Evolutionary conservation across 2,329 filamentous ascomycete genomes (phyloP).

Genomic region (Arthrobotrys musiformis): DNA sequence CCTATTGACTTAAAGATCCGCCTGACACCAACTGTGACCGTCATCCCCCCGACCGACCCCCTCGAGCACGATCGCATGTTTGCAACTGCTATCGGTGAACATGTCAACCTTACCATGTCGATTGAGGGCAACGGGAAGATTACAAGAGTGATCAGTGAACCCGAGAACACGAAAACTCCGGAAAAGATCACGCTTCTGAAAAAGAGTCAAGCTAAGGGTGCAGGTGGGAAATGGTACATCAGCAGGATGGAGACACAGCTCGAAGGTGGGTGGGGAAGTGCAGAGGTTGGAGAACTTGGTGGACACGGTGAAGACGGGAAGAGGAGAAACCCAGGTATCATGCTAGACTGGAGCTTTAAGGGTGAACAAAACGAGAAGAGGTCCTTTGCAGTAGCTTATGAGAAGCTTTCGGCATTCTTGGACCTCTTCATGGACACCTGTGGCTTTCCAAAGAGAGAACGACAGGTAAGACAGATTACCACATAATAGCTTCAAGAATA

Average conservation of each 20-base stretch:
- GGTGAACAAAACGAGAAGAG: slow-evolving; percentile 57
- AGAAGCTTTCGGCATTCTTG: slow-evolving; percentile 53
- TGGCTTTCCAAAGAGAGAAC: slow-evolving; percentile 55
- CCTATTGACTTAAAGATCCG: slow-evolving; percentile 53
- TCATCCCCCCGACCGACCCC: slow-evolving; percentile 50
- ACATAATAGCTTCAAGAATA: not conserved
- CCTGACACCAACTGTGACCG: slow-evolving; percentile 49
- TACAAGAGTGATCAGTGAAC: slow-evolving; percentile 50
- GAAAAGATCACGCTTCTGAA: slow-evolving; percentile 52
- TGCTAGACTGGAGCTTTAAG: slow-evolving; percentile 55
- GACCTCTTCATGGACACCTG: slow-evolving; percentile 57
- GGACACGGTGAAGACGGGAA: slow-evolving; percentile 51
- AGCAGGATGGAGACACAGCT: slow-evolving; percentile 52
- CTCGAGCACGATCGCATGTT: slow-evolving; percentile 54
- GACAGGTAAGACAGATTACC: slow-evolving; percentile 40
- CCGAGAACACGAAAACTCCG: slow-evolving; percentile 42
- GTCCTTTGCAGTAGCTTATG: slow-evolving; percentile 56
- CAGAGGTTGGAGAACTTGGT: slow-evolving; percentile 49
- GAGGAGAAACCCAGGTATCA: slow-evolving; percentile 52
- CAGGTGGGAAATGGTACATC: slow-evolving; percentile 53
- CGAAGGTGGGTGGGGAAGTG: slow-evolving; percentile 51
- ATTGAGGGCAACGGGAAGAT: slow-evolving; percentile 55
- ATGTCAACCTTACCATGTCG: slow-evolving; percentile 54
- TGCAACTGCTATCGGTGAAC: slow-evolving; percentile 52
- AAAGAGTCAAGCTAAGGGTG: slow-evolving; percentile 51